Conservation (phyloP, 257 asterid genomes). For the Solanum ahanhuiri region DNA sequence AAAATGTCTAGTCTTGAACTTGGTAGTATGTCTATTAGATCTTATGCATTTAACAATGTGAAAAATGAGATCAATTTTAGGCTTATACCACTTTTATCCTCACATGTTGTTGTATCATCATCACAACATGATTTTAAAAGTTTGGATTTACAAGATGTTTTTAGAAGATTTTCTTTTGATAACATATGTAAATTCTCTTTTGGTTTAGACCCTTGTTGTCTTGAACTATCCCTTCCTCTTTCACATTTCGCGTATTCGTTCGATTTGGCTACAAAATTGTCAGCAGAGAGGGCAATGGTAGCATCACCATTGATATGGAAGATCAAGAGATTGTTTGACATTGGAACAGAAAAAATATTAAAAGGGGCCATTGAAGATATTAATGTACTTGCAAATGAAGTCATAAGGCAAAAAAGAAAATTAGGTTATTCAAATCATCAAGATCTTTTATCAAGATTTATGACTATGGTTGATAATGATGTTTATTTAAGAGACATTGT, state of each 20-base stretch:
- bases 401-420: slow-evolving; percentile 18
- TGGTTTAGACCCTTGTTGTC: slow-evolving; percentile 35
- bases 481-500: slow-evolving; percentile 26
- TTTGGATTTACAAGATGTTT: slow-evolving; percentile 34
- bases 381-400: slow-evolving; percentile 22
- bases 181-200: slow-evolving; percentile 36
- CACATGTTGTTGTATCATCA: neutral
- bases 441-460: slow-evolving; percentile 32
- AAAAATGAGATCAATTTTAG: slow-evolving; percentile 23
- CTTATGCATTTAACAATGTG: slow-evolving; percentile 27
- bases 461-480: slow-evolving; percentile 18
- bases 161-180: slow-evolving; percentile 29
- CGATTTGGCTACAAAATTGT: slow-evolving; percentile 30
- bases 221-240: slow-evolving; percentile 22
- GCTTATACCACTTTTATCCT: slow-evolving; percentile 20
- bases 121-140: neutral
- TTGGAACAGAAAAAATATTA: slow-evolving; percentile 27
- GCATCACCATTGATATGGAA: slow-evolving; percentile 31
- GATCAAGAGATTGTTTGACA: slow-evolving; percentile 11
- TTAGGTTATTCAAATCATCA: slow-evolving; percentile 11
- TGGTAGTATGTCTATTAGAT: slow-evolving; percentile 12
- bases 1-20: too few relatives aligned
- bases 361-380: slow-evolving; percentile 9
- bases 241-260: slow-evolving; percentile 27
- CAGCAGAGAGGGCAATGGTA: slow-evolving; percentile 36